A percentile compares a stretch with the other conserved stretches of the same genome.
Conservation (phyloP, 805 yeast species). For the Cyberlindnera xylosilytica region DNA sequence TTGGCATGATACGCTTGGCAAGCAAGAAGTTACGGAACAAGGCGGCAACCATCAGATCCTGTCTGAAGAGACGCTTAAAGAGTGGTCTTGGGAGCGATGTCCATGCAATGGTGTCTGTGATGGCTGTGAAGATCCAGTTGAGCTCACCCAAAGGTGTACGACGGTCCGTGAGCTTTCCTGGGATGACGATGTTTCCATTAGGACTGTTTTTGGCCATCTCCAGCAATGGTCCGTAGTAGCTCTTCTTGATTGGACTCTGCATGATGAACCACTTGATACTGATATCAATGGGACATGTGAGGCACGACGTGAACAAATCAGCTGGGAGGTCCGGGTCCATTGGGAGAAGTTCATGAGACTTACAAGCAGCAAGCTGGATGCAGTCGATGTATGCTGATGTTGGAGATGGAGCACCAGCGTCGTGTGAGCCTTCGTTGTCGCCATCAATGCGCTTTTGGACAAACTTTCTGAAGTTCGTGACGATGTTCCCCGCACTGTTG, state of each 20-base stretch:
- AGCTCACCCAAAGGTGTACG: slow-evolving; percentile 94
- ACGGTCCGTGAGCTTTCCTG: slow-evolving; percentile 89
- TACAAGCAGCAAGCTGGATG: slow-evolving; percentile 91
- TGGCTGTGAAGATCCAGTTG: slow-evolving; percentile 97
- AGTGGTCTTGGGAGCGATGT: slow-evolving; percentile 82
- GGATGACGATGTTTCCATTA: slow-evolving; percentile 56
- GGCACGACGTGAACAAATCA: slow-evolving; percentile 90
- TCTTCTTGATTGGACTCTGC: slow-evolving; percentile 64
- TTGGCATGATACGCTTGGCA: slow-evolving; percentile 92
- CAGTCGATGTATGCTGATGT: slow-evolving; percentile 67
- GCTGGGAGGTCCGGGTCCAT: slow-evolving; percentile 96
- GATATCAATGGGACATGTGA: slow-evolving; percentile 93
- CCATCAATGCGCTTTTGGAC: slow-evolving; percentile 88
- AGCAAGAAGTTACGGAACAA: slow-evolving; percentile 86
- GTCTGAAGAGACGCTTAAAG: slow-evolving; percentile 87
- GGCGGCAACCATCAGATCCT: slow-evolving; percentile 95
- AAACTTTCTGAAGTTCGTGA: slow-evolving; percentile 82
- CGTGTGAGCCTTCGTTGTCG: slow-evolving; percentile 59
- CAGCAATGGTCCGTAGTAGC: slow-evolving; percentile 38
- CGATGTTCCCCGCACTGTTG: slow-evolving; percentile 90
- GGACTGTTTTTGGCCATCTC: slow-evolving; percentile 32
- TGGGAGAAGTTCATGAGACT: slow-evolving; percentile 79
- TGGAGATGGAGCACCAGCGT: slow-evolving; percentile 40
- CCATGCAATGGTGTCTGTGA: slow-evolving; percentile 98
- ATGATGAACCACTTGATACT: slow-evolving; percentile 88